Base-by-base conservation (phyloP, 202 grass and related monocot genomes). In the Saccharum hybrid region DNA sequence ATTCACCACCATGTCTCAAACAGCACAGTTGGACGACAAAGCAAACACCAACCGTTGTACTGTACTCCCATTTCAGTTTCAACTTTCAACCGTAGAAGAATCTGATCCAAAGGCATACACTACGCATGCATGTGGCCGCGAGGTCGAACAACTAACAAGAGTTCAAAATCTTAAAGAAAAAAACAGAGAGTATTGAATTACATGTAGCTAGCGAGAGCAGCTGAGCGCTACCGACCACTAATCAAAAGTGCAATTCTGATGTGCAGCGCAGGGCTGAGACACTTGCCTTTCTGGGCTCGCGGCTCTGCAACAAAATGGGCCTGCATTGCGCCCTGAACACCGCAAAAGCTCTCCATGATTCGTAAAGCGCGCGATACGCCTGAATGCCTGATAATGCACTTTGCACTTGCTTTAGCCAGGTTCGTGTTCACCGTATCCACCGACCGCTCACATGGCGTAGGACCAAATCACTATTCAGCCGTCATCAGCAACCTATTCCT, bases 401-500 rank as follows among this genome's bases (percentile, higher is more conserved):
- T 76, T 52, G 60, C n/a, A 31, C 18, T 12, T n/a, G 10, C 15
- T 76, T 63, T 63, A 51, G 51, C 52, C 68, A 28, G 60, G 60
- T 63, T 63, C 60, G 10, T 63, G 60, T 30, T 31, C 61, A 60
- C 21, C 21, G 57, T 5, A 60, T 75, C 43, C 63, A 70, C 51
- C 64, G 76, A 75, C 66, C 82, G 78, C 43, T 76, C 88, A 90
- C 84, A 90, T 87, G 81, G 37, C 26, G 30, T 56, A 57, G 68
- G 54, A 63, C 70, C 81, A 76, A 84, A 84, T 9, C 5, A 60
- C 7, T 75, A 83, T 83, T 63, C 84, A 21, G 62, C 28, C 42
- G 69, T 48, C 45, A 33, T 3, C 38, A 49, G 23, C 26, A 63
- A 14, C 61, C 26, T 31, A 31, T n/a, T n/a, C 13, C 11, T 3